Evolutionary conservation across 257 asterid species (phyloP).

Genomic region (Thymus quinquecostatus): DNA sequence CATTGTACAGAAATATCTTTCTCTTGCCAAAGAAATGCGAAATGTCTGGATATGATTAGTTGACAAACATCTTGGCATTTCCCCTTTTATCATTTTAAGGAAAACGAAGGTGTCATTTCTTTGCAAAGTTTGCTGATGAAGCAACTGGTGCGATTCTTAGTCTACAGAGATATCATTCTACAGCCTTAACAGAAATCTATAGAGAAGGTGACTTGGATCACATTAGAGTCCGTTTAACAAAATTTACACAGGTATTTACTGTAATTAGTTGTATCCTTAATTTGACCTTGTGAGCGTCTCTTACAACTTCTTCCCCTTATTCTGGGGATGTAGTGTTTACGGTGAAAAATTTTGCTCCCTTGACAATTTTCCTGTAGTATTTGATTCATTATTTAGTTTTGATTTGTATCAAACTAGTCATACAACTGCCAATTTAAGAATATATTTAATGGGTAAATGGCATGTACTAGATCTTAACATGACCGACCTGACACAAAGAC

Average conservation of each 20-base stretch:
- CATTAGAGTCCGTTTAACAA: conserved; percentile 67
- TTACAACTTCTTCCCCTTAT: conserved; percentile 2
- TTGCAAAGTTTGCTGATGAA: conserved; percentile 61
- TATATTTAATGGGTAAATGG: background rate
- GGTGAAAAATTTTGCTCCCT: background rate
- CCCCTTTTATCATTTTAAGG: conserved; percentile 44
- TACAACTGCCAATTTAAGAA: background rate
- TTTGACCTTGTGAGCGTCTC: conserved; percentile 5
- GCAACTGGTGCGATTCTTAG: conserved; percentile 47
- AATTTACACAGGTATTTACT: conserved; percentile 66
- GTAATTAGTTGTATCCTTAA: conserved; percentile 15
- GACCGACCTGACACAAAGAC: background rate
- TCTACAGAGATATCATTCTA: conserved; percentile 42
- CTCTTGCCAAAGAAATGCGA: conserved; percentile 30
- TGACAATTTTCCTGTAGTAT: conserved; percentile 17
- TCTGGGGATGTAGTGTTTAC: conserved; percentile 6
- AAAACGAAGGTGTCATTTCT: conserved; percentile 58
- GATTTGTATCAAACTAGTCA: conserved; percentile 12
- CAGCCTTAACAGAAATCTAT: conserved; percentile 33
- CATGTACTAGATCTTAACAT: background rate
- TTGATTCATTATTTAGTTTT: conserved; percentile 9
- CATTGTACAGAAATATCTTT: conserved; percentile 20
- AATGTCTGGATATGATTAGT: conserved; percentile 23
- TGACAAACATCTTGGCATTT: conserved; percentile 14
- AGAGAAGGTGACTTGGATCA: conserved; percentile 43